Base-by-base conservation (phyloP, 768 basidiomycete genomes). In the Lactarius sp. region DNA sequence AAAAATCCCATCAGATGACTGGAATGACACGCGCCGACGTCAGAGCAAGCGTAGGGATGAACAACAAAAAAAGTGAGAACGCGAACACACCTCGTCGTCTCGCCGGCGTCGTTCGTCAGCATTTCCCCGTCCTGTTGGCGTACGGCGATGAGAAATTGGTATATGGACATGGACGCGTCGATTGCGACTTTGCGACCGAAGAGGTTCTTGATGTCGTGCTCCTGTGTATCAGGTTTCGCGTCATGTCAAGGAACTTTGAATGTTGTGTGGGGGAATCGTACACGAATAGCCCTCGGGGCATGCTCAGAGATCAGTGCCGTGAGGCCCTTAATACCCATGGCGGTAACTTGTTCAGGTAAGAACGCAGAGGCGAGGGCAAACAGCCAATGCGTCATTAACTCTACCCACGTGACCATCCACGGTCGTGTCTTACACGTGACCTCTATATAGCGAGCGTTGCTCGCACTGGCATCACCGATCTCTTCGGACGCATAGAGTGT, bases 1-100 rank as follows among this genome's bases (percentile, higher is more conserved):
- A 99, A 99, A 75, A 98, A 90, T 0, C 97, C 97, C 94, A 98
- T 98, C 12, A 99, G 79, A 76, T 99, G 96, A 77, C 94, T 84
- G 33, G 1, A 18, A 47, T 46, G 18, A 1, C 20, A n/a, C 20
- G 49, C 20, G 31, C n/a, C 41, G 31, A 51, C 13, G n/a, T 60
- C 6, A 64, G 31, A 33, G 0, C 10, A 54, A 22, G 42, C 1
- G 36, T 47, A 20, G 33, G 14, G 8, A 14, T 16, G n/a, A 8
- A 27, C 8, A 18, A n/a, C 22, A 53, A 31, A 3, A 2, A 2
- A 12, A 20, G n/a, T 2, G 55, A 1, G 34, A 46, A 60, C 6
- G 36, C 27, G 37, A 44, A 56, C 73, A 41, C 44, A 82, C 82
- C 81, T 95, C 2, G 97, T 99, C 4, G 94, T 97, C 73, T 99